Conservation (phyloP, 371 early-diverging fungal genomes). For the Chytridiales sp. region DNA sequence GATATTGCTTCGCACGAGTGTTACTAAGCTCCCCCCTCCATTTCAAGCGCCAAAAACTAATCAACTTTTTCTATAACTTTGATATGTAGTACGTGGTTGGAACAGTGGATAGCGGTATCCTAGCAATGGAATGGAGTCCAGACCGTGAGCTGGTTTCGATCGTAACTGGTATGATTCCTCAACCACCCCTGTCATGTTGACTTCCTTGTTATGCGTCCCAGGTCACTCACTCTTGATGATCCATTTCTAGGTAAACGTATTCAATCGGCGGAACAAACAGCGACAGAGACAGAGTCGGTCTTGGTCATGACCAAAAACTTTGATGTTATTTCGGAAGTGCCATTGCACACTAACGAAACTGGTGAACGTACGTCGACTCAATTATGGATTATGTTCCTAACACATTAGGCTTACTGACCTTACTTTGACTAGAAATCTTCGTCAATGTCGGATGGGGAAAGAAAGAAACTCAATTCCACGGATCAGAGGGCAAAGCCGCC, state of each 20-base stretch:
- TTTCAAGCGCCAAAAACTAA: too few relatives aligned
- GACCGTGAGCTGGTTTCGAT: slow-evolving; percentile 85
- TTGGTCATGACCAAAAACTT: slow-evolving; percentile 91
- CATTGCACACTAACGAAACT: slow-evolving; percentile 61
- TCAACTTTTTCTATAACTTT: too few relatives aligned
- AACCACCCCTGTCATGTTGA: background rate
- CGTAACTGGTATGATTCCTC: slow-evolving; percentile 72
- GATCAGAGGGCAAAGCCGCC: slow-evolving; percentile 82
- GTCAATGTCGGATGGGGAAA: slow-evolving; percentile 96
- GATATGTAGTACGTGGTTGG: slow-evolving; percentile 35
- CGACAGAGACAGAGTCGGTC: slow-evolving; percentile 62
- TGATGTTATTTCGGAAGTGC: slow-evolving; percentile 81
- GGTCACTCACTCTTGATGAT: background rate
- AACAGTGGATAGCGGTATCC: slow-evolving; percentile 60
- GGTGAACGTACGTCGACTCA: slow-evolving; percentile 60
- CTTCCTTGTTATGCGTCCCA: background rate
- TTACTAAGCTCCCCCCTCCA: too few relatives aligned
- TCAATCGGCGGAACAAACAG: background rate
- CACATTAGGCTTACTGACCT: background rate
- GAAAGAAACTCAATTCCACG: slow-evolving; percentile 97
- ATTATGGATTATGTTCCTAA: slow-evolving; percentile 7
- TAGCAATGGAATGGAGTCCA: slow-evolving; percentile 84
- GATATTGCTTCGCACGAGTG: too few relatives aligned
- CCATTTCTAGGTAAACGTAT: background rate
- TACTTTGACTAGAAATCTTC: slow-evolving; percentile 53